Evolutionary conservation across 164 flowering plant species (phyloP).

Genomic region (Nymphaea thermarum): DNA sequence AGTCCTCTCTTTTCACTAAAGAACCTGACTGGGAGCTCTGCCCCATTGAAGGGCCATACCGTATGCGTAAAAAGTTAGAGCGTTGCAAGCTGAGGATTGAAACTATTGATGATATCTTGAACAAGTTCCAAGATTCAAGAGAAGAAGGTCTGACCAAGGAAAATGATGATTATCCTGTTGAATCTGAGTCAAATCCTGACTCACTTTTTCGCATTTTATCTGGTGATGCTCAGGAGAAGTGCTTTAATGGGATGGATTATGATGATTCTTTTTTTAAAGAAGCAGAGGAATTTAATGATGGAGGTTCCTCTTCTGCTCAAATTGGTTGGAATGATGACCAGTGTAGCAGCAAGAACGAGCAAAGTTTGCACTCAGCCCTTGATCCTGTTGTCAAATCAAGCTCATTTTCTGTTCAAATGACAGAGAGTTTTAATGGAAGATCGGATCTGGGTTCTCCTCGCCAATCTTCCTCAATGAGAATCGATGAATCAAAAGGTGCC

Average conservation of each 20-base stretch:
- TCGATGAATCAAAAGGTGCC: conserved; percentile 36
- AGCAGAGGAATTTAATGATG: conserved; percentile 35
- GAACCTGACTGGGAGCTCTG: conserved; percentile 98
- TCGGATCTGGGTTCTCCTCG: conserved; percentile 74
- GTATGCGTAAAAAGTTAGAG: conserved; percentile 99
- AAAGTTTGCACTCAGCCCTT: conserved; percentile 86
- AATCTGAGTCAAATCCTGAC: conserved; percentile 48
- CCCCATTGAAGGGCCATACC: conserved; percentile 96
- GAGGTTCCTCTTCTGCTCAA: conserved; percentile 36
- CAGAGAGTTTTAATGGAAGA: conserved; percentile 50
- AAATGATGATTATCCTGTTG: conserved; percentile 31
- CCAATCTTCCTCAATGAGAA: conserved; percentile 51
- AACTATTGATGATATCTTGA: conserved; percentile 57
- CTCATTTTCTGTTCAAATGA: conserved; percentile 42
- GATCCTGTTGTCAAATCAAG: conserved; percentile 80
- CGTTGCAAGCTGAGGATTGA: conserved; percentile 61
- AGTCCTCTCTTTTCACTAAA: conserved; percentile 24
- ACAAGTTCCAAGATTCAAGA: conserved; percentile 32
- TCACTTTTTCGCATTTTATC: conserved; percentile 42
- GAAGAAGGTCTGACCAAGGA: conserved; percentile 34
- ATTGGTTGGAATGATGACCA: conserved; percentile 75
- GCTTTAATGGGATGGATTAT: conserved; percentile 32
- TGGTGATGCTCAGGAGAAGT: conserved; percentile 30
- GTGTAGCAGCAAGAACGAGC: conserved; percentile 73
- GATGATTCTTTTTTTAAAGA: conserved; percentile 45